phyloP scores from a whole-genome alignment of 306 rosid genomes.

The Sicyos edulis region DNA sequence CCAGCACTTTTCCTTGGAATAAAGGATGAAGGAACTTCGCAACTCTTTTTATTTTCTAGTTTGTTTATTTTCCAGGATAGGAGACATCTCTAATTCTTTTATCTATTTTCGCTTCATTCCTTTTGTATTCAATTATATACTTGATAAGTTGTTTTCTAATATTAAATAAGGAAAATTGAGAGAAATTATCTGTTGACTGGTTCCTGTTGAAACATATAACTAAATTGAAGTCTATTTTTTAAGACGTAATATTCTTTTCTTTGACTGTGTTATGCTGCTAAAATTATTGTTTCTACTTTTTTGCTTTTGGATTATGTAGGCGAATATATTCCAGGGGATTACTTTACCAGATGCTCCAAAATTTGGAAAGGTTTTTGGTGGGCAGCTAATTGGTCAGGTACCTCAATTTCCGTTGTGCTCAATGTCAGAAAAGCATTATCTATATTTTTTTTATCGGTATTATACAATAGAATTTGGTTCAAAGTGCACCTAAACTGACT shows the following conservation, averaged over 20 bases:
- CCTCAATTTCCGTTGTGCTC: background rate
- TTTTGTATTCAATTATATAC: background rate
- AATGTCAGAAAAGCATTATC: background rate
- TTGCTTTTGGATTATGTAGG: slow-evolving; percentile 40
- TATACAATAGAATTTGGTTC: background rate
- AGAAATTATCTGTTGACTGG: background rate
- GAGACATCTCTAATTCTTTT: background rate
- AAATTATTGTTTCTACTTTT: background rate
- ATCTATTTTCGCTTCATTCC: background rate
- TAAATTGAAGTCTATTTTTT: background rate
- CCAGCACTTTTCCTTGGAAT: background rate
- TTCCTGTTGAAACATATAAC: background rate
- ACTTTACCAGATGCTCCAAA: slow-evolving; percentile 73
- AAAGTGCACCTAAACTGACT: too few relatives aligned
- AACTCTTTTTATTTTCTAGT: background rate
- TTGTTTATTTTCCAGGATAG: background rate
- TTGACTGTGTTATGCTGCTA: background rate
- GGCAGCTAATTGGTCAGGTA: slow-evolving; percentile 91
- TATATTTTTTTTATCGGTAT: background rate
- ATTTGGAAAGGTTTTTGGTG: slow-evolving; percentile 89
- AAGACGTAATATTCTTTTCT: background rate
- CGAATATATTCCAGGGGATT: slow-evolving; percentile 74
- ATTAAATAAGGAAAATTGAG: background rate
- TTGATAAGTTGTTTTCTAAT: background rate
- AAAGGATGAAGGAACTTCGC: background rate